Evolutionary conservation across 139 green algal genomes (phyloP).

Genomic region (Chlorella vulgaris): DNA sequence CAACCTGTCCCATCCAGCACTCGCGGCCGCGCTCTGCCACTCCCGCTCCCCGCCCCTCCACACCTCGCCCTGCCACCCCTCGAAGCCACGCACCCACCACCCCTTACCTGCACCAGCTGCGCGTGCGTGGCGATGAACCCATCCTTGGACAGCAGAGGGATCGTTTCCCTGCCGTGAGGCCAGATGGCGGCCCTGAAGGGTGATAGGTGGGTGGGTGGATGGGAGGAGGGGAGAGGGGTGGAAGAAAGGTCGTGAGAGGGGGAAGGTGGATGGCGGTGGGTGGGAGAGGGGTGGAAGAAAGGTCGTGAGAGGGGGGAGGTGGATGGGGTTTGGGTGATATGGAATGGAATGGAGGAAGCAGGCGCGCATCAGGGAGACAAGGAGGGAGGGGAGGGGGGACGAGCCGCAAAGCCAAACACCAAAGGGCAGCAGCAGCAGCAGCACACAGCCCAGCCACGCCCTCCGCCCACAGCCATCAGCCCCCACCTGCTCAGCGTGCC

Average conservation of each 20-base stretch:
- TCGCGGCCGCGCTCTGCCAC: no score
- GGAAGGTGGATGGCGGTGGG: background rate
- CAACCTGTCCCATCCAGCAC: no score
- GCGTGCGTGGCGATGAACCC: slow-evolving; percentile 62
- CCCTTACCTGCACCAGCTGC: slow-evolving; percentile 48
- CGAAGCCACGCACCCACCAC: background rate
- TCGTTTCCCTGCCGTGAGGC: slow-evolving; percentile 32
- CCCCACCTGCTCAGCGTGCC: slow-evolving; percentile 36
- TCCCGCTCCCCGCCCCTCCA: background rate
- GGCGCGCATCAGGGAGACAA: no score
- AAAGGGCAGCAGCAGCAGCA: no score
- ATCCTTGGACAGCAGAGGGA: slow-evolving; percentile 47
- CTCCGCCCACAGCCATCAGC: background rate
- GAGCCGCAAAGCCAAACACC: no score
- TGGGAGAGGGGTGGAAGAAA: background rate
- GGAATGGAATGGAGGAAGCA: no score
- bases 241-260: background rate
- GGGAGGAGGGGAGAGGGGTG: background rate
- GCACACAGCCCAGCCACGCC: no score
- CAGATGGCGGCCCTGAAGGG: slow-evolving; percentile 35
- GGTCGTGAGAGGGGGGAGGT: background rate
- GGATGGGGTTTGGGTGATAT: background rate
- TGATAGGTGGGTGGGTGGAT: background rate
- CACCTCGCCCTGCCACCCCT: background rate
- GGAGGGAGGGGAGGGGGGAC: no score